Evolutionary conservation across 345 rosid species (phyloP), one percentile per base, ranked within the genome.

Genomic region (Isatis tinctoria): DNA sequence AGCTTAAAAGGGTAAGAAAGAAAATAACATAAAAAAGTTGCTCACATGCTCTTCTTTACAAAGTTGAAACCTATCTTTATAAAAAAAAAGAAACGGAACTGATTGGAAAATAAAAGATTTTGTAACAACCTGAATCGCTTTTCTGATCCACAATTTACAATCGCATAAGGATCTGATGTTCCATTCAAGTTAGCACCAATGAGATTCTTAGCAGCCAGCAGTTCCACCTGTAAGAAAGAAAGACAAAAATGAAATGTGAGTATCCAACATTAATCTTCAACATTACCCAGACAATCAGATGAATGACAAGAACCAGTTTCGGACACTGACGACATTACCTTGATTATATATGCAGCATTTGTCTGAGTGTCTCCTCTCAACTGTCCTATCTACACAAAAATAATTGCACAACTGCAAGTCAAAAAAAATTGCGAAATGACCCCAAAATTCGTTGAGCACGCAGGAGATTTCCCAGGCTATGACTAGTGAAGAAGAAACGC

Each of bases 91-190:
- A 16, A 22, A 22, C n/a, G n/a, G n/a, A 14, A 28, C 12, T 33
- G 24, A 43, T 14, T 13, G 54, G 52, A 69, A 69, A 60, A 16
- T 1, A 28, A 52, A 4, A 5, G 20, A 49, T 28, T 37, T 48
- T 33, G 22, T 54, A 82, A 74, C 59, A 77, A 96, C 99, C 97
- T 96, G 88, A 96, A 96, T 72, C 91, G 79, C 82, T 90, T 96
- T 78, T 90, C 97, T 73, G 97, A 83, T 82, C 93, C 97, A 85
- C 97, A 92, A 76, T 94, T 89, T 49, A 96, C 88, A 85, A 96
- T 87, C 67, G 98, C 94, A 81, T 96, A 96, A 79, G 97, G 98
- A 84, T 96, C 99, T 69, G 98, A 96, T 8, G 96, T 87, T 75
- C 98, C 98, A 84, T 92, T 96, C 81, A 92, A 81, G 78, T 96